These are phyloP conservation scores for Citrus australasica DNA, from an alignment of 345 rosid species.

Conservation along the genomic window DNA sequence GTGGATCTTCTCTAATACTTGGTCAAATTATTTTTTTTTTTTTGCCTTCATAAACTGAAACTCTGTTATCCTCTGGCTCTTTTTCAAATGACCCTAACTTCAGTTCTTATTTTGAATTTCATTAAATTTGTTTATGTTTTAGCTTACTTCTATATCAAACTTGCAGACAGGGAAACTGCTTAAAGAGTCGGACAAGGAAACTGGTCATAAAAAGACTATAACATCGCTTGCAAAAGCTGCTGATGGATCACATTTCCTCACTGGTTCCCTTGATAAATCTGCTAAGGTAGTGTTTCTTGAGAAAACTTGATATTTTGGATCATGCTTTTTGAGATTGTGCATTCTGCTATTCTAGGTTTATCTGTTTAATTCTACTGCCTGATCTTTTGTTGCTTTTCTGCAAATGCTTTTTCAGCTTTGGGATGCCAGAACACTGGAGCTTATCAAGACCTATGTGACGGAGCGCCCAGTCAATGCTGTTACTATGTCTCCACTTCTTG, in stretches of 20 bases:
- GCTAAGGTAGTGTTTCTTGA: slow-evolving; percentile 56
- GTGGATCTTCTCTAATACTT: neutral
- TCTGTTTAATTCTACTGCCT: slow-evolving; percentile 2
- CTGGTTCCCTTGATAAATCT: slow-evolving; percentile 93
- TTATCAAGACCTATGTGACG: slow-evolving; percentile 79
- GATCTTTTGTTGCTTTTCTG: slow-evolving; percentile 6
- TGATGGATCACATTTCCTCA: slow-evolving; percentile 82
- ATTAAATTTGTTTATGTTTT: neutral
- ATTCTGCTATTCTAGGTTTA: neutral
- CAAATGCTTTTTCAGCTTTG: slow-evolving; percentile 58
- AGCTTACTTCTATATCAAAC: neutral
- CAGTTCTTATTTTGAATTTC: neutral
- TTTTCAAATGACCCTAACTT: neutral
- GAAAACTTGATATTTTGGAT: neutral
- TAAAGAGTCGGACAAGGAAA: slow-evolving; percentile 61
- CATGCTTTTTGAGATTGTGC: neutral
- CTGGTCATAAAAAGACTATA: slow-evolving; percentile 80
- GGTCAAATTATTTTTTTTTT: neutral
- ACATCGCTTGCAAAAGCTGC: slow-evolving; percentile 76
- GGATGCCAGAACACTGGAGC: slow-evolving; percentile 83
- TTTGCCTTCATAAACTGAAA: neutral
- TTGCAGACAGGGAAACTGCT: slow-evolving; percentile 85
- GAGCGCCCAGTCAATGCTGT: slow-evolving; percentile 98
- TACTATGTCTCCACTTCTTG: slow-evolving; percentile 88
- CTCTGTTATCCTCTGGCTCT: neutral